Conservation (phyloP, 2,329 filamentous ascomycete genomes). For the Helicocarpus griseus region DNA sequence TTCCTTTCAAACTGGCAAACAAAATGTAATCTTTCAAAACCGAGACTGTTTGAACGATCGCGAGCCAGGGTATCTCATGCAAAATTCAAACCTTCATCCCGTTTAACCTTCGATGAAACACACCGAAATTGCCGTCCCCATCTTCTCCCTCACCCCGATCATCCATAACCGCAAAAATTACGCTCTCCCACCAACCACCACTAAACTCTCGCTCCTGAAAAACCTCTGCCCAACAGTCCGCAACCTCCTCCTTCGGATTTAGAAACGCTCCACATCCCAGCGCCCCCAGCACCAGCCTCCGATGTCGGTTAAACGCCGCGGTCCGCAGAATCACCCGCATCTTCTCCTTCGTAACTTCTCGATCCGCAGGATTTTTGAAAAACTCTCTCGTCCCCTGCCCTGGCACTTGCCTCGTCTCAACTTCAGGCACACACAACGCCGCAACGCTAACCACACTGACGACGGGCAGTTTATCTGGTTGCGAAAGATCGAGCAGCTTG, state of each 20-base stretch:
- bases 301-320: slow-evolving; percentile 48
- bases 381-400: slow-evolving; percentile 15
- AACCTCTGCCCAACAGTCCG: slow-evolving; percentile 52
- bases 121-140: slow-evolving; percentile 23
- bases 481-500: slow-evolving; percentile 33
- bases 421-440: slow-evolving; percentile 39
- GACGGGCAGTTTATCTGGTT: slow-evolving; percentile 35
- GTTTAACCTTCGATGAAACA: slow-evolving; percentile 22
- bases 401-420: slow-evolving; percentile 7
- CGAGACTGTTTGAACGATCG: too few relatives aligned
- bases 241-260: slow-evolving; percentile 55
- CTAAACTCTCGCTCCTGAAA: slow-evolving; percentile 51
- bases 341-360: slow-evolving; percentile 51
- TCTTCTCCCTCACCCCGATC: slow-evolving; percentile 17
- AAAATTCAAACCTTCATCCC: slow-evolving; percentile 19
- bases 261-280: slow-evolving; percentile 59
- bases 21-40: too few relatives aligned
- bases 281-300: slow-evolving; percentile 55
- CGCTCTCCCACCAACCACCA: slow-evolving; percentile 54
- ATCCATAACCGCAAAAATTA: slow-evolving; percentile 55
- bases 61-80: not conserved
- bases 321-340: slow-evolving; percentile 53
- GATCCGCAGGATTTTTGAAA: slow-evolving; percentile 37
- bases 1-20: not conserved
- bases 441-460: slow-evolving; percentile 54